Conservation (phyloP, 805 yeast genomes). For the Saccharomycopsis microspora region DNA sequence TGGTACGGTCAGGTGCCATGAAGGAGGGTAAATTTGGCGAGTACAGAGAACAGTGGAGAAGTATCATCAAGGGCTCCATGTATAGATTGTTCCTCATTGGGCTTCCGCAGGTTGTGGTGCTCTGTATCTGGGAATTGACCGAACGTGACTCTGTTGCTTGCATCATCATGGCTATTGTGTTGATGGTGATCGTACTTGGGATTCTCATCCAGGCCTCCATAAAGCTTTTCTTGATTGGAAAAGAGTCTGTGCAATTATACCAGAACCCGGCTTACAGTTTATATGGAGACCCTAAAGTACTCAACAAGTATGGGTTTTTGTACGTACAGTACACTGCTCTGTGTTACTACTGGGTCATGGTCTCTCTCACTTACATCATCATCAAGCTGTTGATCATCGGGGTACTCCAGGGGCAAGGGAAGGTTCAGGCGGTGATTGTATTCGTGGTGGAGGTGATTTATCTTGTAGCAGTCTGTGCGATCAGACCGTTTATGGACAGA, state of each 20-base stretch:
- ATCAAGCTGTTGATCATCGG: constrained; percentile 78
- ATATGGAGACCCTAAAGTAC: constrained; percentile 69
- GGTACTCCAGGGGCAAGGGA: constrained; percentile 70
- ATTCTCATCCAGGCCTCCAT: constrained; percentile 62
- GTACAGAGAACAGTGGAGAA: constrained; percentile 73
- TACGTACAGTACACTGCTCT: constrained; percentile 88
- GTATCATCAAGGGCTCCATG: constrained; percentile 79
- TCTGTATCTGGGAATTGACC: constrained; percentile 86
- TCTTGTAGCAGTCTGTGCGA: constrained; percentile 51
- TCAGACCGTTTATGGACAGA: constrained; percentile 88
- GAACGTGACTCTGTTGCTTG: constrained; percentile 76
- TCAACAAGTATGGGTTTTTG: constrained; percentile 84
- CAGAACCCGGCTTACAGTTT: constrained; percentile 88
- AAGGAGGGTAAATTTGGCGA: constrained; percentile 57
- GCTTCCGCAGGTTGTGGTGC: constrained; percentile 73
- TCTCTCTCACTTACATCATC: constrained; percentile 54
- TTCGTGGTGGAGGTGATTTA: constrained; percentile 68
- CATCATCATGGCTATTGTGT: constrained; percentile 65
- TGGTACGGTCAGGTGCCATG: constrained; percentile 46
- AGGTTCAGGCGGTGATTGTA: constrained; percentile 66
- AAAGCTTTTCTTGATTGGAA: constrained; percentile 66
- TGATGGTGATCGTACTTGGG: constrained; percentile 45
- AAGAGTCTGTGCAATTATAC: constrained; percentile 56
- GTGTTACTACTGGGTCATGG: constrained; percentile 69
- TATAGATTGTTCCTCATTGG: constrained; percentile 77